A percentile compares a stretch with the other conserved stretches of the same genome.
These are phyloP conservation scores for Teunomyces pallodes DNA, from an alignment of 805 yeast species.

Conservation along the genomic window DNA sequence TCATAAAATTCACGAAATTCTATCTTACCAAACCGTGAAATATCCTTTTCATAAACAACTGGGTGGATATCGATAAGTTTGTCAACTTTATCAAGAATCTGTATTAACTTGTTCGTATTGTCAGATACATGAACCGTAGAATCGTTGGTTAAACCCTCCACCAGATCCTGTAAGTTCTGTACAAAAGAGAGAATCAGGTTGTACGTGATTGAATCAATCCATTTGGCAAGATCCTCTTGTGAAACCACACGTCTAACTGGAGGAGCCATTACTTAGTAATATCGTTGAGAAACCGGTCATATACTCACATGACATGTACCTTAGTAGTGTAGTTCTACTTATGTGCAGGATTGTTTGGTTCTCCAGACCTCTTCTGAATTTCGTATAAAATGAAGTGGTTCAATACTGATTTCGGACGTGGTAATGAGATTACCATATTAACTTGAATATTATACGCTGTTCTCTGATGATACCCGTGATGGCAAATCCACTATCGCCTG, in stretches of 20 bases:
- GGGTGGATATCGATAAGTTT: conserved; percentile 56
- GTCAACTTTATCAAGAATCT: conserved; percentile 44
- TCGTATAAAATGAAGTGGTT: too few species aligned
- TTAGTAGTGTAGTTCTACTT: too few species aligned
- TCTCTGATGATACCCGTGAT: too few species aligned
- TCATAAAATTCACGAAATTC: conserved; percentile 87
- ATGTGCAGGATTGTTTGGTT: too few species aligned
- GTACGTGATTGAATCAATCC: conserved; percentile 54
- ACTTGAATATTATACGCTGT: too few species aligned
- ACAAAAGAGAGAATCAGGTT: conserved; percentile 54
- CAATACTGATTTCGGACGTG: too few species aligned
- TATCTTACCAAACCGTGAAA: conserved; percentile 84
- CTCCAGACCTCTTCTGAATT: too few species aligned
- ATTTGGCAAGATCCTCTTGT: conserved; percentile 57
- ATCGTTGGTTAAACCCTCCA: conserved; percentile 59
- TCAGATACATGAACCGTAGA: conserved; percentile 37
- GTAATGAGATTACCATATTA: too few species aligned
- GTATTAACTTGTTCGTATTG: conserved; percentile 30
- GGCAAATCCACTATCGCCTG: neutral
- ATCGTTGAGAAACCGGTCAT: neutral
- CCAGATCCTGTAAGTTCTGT: conserved; percentile 56
- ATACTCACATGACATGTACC: neutral
- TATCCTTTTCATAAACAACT: conserved; percentile 57
- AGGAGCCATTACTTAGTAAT: neutral
- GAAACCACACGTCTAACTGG: conserved; percentile 45